Evolutionary conservation across 768 basidiomycete genomes (phyloP), one percentile per base, ranked within the genome.

Genomic region (Mycena vulgaris): DNA sequence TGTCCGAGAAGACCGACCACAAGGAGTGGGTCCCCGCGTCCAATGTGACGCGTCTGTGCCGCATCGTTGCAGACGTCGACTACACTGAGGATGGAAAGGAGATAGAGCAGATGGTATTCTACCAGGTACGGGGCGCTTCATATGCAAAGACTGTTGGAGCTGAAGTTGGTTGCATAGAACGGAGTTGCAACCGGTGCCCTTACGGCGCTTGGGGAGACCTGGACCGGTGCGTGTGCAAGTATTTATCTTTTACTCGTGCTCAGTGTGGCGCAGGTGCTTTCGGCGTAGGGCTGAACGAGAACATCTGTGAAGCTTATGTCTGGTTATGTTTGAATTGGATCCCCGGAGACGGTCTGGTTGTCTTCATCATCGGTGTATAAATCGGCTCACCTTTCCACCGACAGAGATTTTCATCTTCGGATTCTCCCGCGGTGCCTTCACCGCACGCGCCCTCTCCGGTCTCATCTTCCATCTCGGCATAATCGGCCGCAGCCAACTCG

Each of bases 361-460:
- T n/a, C n/a, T n/a, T n/a, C n/a, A n/a, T n/a, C n/a, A n/a, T n/a
- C n/a, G n/a, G n/a, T n/a, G n/a, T n/a, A n/a, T n/a, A n/a, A n/a
- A n/a, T n/a, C n/a, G n/a, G n/a, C n/a, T n/a, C n/a, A n/a, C n/a
- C n/a, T n/a, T n/a, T n/a, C n/a, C n/a, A n/a, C n/a, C n/a, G n/a
- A n/a, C n/a, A n/a, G n/a, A 51, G 27, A 51, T 51, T 27, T 51
- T 51, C 48, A 51, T 51, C 27, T 51, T 51, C 23, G 48, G 48
- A 51, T 51, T 51, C 48, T 51, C 48, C 48, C 48, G 48, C 28
- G 67, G 67, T 10, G 67, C 67, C 40, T 68, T 63, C 60, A 68
- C 67, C 51, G 67, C 67, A 21, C 40, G 67, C 25, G 49, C 52
- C n/a, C 27, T 68, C 49, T 45, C 67, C n/a, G 27, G 35, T n/a